These are phyloP conservation scores for Nissolia schottii DNA, from an alignment of 306 rosid genomes.

Conservation along the genomic window DNA sequence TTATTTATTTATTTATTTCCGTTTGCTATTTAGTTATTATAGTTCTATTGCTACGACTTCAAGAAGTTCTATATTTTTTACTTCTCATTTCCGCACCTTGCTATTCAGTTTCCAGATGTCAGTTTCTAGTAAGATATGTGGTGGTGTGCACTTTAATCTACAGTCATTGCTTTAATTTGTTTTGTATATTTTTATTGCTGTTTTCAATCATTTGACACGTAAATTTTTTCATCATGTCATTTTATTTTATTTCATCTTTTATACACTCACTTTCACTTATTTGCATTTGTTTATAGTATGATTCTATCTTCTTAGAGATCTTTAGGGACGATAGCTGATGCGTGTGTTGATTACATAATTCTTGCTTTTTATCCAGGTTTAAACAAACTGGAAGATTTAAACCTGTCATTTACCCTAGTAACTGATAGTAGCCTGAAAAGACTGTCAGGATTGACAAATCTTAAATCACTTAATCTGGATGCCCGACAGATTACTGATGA, in stretches of 20 bases:
- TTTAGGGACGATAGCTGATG: background rate
- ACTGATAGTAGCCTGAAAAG: slow-evolving; percentile 68
- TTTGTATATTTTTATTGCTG: background rate
- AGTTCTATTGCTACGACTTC: background rate
- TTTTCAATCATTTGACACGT: background rate
- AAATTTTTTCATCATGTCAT: background rate
- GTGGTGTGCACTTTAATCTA: background rate
- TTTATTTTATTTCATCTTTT: too few relatives aligned
- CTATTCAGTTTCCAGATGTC: background rate
- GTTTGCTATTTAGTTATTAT: background rate
- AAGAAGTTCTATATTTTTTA: background rate
- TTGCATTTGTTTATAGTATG: background rate
- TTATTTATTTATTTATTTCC: too few relatives aligned
- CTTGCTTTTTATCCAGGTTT: slow-evolving; percentile 57
- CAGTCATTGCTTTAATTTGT: background rate
- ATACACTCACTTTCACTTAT: background rate
- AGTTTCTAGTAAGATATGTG: background rate
- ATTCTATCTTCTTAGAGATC: background rate
- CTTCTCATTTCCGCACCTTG: background rate
- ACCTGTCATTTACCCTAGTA: slow-evolving; percentile 82
- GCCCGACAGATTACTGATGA: slow-evolving; percentile 70
- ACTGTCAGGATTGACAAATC: slow-evolving; percentile 70
- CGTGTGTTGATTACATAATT: background rate
- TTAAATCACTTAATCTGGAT: slow-evolving; percentile 90
- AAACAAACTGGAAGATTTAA: slow-evolving; percentile 68